Evolutionary conservation across 345 rosid genomes (phyloP), one percentile per base, ranked within the genome.

Genomic region (Sapria himalayana): DNA sequence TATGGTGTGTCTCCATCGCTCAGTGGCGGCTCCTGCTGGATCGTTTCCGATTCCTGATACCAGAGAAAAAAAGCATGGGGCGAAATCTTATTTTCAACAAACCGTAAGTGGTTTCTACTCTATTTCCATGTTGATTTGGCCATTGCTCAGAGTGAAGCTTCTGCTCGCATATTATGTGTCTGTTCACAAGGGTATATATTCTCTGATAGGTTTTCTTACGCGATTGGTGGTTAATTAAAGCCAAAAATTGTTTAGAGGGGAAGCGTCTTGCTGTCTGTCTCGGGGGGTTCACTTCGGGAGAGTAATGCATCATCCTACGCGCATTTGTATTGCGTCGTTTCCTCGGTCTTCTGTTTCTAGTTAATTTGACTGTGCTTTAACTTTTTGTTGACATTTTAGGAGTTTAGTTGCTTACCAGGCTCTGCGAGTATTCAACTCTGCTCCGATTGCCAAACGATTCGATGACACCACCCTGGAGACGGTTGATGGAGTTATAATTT

Each of bases 211-310:
- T 79, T 20, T 22, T 63, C 7, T 47, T 85, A 51, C 54, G 46
- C 17, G 72, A 74, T 41, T 85, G 96, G 96, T 85, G 96, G 96
- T 32, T 85, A 51, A 45, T 64, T 10, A 63, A 58, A 61, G 53
- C 79, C 13, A 49, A 67, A 4, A 34, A 60, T 2, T 75, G 62
- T 4, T 49, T 49, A 41, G 15, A 66, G 3, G 85, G 81, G 22
- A 74, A 70, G 54, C 67, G 60, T 19, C 65, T 85, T 33, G 93
- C 85, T 37, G 71, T 85, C 50, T n/a, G n/a, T n/a, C n/a, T n/a
- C n/a, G 77, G 81, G 7, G 96, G 96, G 13, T 51, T 50, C 24
- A 42, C 66, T 17, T 52, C 59, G 19, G 31, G 37, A 36, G 71
- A 57, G 94, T 78, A 65, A 58, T 61, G 14, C 22, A 4, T 20